phyloP scores from a whole-genome alignment of 352 stramenopile genomes.

The Phytophthora boehmeriae region DNA sequence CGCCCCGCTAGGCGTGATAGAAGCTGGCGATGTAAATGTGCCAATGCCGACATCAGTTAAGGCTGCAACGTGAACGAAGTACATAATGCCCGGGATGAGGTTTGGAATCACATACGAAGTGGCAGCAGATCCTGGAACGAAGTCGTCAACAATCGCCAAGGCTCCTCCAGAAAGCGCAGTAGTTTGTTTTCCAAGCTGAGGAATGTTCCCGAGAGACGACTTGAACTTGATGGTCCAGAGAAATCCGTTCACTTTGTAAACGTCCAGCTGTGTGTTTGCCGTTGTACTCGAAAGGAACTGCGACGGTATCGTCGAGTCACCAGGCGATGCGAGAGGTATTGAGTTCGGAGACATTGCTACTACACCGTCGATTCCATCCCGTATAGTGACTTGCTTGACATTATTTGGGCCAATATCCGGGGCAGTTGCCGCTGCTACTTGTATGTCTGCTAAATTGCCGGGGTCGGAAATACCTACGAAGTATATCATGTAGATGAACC shows the following conservation, averaged over 20 bases:
- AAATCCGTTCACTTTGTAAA: slow-evolving; percentile 85
- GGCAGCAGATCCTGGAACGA: slow-evolving; percentile 39
- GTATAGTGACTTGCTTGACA: slow-evolving; percentile 37
- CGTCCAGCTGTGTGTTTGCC: slow-evolving; percentile 37
- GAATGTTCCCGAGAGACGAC: slow-evolving; percentile 72
- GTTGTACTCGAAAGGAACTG: slow-evolving; percentile 47
- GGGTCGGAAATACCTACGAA: slow-evolving; percentile 55
- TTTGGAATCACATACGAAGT: slow-evolving; percentile 49
- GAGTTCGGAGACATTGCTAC: slow-evolving; percentile 37
- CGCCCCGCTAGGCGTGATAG: slow-evolving; percentile 55
- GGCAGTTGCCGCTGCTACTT: slow-evolving; percentile 22
- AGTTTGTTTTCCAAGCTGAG: slow-evolving; percentile 42
- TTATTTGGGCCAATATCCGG: slow-evolving; percentile 36
- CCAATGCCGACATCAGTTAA: slow-evolving; percentile 63
- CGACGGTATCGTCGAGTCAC: slow-evolving; percentile 28
- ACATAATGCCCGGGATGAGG: slow-evolving; percentile 68
- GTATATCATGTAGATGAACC: slow-evolving; percentile 81
- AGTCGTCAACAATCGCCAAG: slow-evolving; percentile 50
- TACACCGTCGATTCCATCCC: slow-evolving; percentile 38
- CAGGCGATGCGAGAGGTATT: slow-evolving; percentile 55
- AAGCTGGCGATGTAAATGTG: slow-evolving; percentile 39
- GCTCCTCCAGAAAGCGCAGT: slow-evolving; percentile 20
- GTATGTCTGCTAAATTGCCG: slow-evolving; percentile 49
- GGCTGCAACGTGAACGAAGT: slow-evolving; percentile 67
- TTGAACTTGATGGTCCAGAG: slow-evolving; percentile 85